These are phyloP conservation scores for Scheffersomyces stipitis DNA, from an alignment of 805 yeast genomes.

Conservation along the genomic window DNA sequence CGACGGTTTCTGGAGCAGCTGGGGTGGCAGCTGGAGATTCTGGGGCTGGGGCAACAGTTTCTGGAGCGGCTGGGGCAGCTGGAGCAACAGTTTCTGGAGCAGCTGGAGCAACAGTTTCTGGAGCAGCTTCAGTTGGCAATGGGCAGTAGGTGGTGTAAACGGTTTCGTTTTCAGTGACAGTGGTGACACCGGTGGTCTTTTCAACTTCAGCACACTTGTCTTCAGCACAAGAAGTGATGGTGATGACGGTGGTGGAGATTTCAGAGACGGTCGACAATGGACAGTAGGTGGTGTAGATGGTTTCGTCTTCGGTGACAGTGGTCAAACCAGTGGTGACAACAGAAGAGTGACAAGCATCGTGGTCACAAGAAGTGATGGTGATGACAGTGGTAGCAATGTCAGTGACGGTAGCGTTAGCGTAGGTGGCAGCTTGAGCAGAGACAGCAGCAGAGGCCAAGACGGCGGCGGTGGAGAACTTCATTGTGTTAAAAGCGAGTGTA, in stretches of 20 bases:
- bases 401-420: conserved; percentile 20
- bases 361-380: conserved; percentile 29
- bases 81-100: conserved; percentile 9
- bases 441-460: conserved; percentile 15
- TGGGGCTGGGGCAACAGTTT: conserved; percentile 6
- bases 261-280: conserved; percentile 13
- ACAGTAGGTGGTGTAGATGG: conserved; percentile 25
- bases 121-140: conserved; percentile 13
- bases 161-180: conserved; percentile 30
- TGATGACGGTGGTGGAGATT: conserved; percentile 26
- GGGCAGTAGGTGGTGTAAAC: conserved; percentile 38
- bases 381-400: conserved; percentile 20
- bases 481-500: conserved; percentile 15
- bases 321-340: conserved; percentile 25
- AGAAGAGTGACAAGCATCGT: conserved; percentile 20
- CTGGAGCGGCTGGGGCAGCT: conserved; percentile 10
- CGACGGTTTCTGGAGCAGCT: conserved; percentile 5
- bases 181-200: conserved; percentile 36
- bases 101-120: conserved; percentile 7
- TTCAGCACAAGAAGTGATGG: conserved; percentile 36
- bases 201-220: conserved; percentile 23
- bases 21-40: conserved; percentile 3
- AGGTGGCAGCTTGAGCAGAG: conserved; percentile 29
- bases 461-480: conserved; percentile 38
- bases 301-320: conserved; percentile 18